Evolutionary conservation across 495 filamentous ascomycete genomes (phyloP).

Genomic region (Paragyromitra xinjiangensis): DNA sequence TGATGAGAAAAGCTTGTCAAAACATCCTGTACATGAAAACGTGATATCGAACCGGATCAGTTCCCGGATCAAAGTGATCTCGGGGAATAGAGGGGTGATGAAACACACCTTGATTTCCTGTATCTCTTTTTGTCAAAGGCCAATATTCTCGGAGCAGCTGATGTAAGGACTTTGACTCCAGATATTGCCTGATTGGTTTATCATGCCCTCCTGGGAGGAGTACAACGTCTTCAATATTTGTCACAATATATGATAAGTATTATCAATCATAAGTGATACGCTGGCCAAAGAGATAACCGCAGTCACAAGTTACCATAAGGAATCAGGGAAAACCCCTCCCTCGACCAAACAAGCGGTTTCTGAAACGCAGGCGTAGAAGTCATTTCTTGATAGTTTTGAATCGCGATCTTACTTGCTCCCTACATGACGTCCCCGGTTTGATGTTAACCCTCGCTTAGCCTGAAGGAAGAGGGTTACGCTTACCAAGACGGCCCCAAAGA

Average conservation of each 20-base stretch:
- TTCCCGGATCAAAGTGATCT: not conserved
- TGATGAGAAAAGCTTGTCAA: not conserved
- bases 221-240: conserved; percentile 34
- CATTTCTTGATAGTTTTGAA: conserved; percentile 44
- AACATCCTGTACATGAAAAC: not conserved
- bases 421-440: not conserved
- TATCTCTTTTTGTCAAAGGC: conserved; percentile 15
- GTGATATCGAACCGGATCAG: not conserved
- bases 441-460: not conserved
- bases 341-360: conserved; percentile 33
- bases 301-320: conserved; percentile 36
- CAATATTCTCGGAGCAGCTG: conserved; percentile 28
- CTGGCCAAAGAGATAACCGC: not conserved
- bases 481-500: conserved; percentile 42
- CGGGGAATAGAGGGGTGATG: not conserved
- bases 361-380: conserved; percentile 33
- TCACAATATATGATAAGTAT: conserved; percentile 4
- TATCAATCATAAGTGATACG: not conserved
- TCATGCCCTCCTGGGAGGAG: conserved; percentile 50
- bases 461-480: not conserved
- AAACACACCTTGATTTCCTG: conserved; percentile 17
- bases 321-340: conserved; percentile 36
- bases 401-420: conserved; percentile 27
- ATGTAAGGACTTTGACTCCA: conserved; percentile 47
- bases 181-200: conserved; percentile 52